Percentiles rank a stretch among this genome's conserved stretches.
Evolutionary conservation across 1,139 yeast species (phyloP).

Genomic region (Eremothecium coryli): DNA sequence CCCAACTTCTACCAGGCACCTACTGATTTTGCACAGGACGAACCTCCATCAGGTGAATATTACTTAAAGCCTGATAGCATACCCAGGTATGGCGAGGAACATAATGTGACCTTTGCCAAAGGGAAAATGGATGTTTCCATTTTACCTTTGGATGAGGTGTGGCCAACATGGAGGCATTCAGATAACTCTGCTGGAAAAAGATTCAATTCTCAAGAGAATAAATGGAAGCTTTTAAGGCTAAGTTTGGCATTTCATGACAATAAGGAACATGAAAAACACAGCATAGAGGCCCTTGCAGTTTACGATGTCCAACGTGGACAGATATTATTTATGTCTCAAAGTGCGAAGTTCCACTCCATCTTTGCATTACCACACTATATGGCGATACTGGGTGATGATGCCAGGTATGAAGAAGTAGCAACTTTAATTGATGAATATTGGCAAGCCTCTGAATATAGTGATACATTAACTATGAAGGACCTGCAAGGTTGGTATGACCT

Average conservation of each 20-base stretch:
- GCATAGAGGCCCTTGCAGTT: conserved; percentile 49
- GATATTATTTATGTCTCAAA: conserved; percentile 50
- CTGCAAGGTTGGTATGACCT: conserved; percentile 28
- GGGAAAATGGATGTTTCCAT: conserved; percentile 26
- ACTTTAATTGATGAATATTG: conserved; percentile 27
- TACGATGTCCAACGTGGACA: conserved; percentile 68
- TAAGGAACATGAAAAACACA: conserved; percentile 41
- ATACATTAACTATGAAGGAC: conserved; percentile 34
- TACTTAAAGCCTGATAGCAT: conserved; percentile 15
- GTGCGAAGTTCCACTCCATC: conserved; percentile 65
- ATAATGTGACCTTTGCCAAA: conserved; percentile 24
- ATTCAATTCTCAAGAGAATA: conserved; percentile 28
- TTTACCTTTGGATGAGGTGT: conserved; percentile 22
- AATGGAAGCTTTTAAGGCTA: conserved; percentile 28
- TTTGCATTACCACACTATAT: conserved; percentile 34
- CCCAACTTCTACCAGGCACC: conserved; percentile 26
- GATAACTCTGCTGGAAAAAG: conserved; percentile 25
- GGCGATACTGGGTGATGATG: conserved; percentile 30
- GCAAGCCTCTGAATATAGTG: conserved; percentile 31
- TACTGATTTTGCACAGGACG: conserved; percentile 19
- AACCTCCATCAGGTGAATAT: conserved; percentile 23
- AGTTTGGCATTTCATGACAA: conserved; percentile 28
- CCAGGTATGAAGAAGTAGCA: conserved; percentile 37
- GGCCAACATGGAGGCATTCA: conserved; percentile 14
- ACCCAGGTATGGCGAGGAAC: conserved; percentile 19